Evolutionary conservation across 768 basidiomycete genomes (phyloP).

Genomic region (Calvatia gigantea): DNA sequence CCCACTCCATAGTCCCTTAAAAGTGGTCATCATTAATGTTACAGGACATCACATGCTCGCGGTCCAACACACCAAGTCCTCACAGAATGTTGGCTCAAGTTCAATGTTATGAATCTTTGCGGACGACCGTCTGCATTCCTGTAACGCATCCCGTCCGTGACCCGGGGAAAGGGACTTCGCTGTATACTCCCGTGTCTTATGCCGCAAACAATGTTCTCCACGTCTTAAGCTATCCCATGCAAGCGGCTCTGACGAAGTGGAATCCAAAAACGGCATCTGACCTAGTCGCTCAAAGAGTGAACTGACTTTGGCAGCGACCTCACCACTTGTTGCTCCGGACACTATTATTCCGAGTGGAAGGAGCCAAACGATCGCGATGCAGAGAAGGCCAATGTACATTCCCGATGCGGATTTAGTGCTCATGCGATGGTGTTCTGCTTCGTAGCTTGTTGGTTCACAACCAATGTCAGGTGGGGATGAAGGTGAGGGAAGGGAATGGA

Average conservation of each 20-base stretch:
- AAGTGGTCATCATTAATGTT: not conserved
- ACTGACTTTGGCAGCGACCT: not conserved
- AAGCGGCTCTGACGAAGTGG: not conserved
- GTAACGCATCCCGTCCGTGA: not conserved
- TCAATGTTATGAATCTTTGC: not conserved
- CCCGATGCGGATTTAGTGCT: not conserved
- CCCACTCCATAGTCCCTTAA: slow-evolving; percentile 1
- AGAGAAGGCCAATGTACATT: slow-evolving; percentile 3
- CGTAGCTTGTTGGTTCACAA: not conserved
- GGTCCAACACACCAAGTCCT: not conserved
- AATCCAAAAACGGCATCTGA: not conserved
- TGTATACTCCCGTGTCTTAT: slow-evolving; percentile 2
- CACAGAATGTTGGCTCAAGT: not conserved
- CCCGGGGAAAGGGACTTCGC: not conserved
- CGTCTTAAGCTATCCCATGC: not conserved
- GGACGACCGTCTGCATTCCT: not conserved
- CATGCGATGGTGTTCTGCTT: not conserved
- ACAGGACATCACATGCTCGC: not conserved
- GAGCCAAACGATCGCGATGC: not conserved
- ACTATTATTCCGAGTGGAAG: not conserved
- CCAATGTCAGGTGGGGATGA: not conserved
- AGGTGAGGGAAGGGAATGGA: not conserved
- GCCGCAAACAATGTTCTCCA: slow-evolving; percentile 2
- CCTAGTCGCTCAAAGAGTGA: not conserved
- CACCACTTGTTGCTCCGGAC: not conserved